Conservation (phyloP, 2,329 filamentous ascomycete genomes). For the Colletotrichum agaves region DNA sequence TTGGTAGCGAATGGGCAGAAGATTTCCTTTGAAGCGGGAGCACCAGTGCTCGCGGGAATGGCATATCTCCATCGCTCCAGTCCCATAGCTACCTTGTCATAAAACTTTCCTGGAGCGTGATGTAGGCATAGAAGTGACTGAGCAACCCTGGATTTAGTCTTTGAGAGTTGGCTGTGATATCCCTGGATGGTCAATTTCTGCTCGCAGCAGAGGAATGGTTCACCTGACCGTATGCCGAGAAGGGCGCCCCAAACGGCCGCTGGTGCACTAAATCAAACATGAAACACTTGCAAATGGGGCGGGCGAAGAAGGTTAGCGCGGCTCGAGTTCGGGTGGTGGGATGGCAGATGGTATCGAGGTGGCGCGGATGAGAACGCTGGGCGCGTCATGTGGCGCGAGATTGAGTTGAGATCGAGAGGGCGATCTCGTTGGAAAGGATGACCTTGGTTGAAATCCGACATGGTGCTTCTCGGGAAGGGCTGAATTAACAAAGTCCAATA, state of each 20-base stretch:
- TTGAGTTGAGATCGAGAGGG: constrained; percentile 14
- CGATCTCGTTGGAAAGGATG: constrained; percentile 3
- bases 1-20: constrained; percentile 11
- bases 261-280: not conserved
- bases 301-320: not conserved
- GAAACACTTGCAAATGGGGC: not conserved
- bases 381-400: not conserved
- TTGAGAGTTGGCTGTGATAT: too few species aligned
- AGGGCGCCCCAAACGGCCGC: not conserved
- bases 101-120: not conserved
- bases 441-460: not conserved
- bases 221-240: constrained; percentile 1
- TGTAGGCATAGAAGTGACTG: not conserved
- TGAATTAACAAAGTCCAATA: not conserved
- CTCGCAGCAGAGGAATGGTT: not conserved
- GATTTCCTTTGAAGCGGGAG: not conserved
- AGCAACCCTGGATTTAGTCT: not conserved
- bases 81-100: not conserved
- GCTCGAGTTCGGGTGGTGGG: not conserved
- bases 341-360: not conserved
- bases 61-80: not conserved
- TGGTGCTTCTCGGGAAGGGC: not conserved
- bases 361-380: not conserved
- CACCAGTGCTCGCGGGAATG: not conserved
- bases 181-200: not conserved